Percentiles rank a stretch among this genome's conserved stretches.
Conservation (phyloP, 208 protist species). For the Acanthamoeba pearcei region DNA sequence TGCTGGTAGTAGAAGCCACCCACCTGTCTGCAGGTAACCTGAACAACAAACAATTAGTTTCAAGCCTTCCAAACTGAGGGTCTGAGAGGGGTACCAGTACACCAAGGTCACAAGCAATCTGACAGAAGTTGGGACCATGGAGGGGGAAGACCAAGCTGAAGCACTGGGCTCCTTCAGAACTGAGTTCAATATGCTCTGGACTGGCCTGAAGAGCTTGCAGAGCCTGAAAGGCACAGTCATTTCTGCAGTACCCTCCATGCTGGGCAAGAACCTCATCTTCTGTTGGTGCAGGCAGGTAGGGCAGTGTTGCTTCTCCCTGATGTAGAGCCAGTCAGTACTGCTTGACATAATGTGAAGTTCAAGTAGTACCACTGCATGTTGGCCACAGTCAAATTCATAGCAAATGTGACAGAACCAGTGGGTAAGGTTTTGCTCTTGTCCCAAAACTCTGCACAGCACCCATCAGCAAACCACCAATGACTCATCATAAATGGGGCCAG, state of each 20-base stretch:
- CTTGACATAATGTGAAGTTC: too few relatives aligned
- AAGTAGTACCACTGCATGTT: not conserved
- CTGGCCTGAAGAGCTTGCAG: not conserved
- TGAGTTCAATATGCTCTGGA: not conserved
- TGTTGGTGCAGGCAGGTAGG: not conserved
- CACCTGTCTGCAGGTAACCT: not conserved
- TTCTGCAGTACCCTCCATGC: not conserved
- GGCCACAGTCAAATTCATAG: not conserved
- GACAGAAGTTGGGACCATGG: not conserved
- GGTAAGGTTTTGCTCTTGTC: not conserved
- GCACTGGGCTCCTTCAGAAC: not conserved
- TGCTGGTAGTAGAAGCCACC: not conserved
- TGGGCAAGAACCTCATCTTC: not conserved
- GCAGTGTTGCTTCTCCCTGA: not conserved
- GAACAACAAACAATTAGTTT: not conserved
- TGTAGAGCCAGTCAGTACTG: too few relatives aligned
- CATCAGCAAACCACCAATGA: not conserved
- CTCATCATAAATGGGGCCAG: too few relatives aligned
- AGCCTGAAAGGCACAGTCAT: not conserved
- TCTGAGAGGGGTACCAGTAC: too few relatives aligned
- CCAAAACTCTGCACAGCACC: not conserved
- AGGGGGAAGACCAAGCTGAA: not conserved
- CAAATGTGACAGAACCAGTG: not conserved
- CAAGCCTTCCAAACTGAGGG: too few relatives aligned
- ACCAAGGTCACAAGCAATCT: not conserved